Base-by-base conservation (phyloP, 1,139 yeast species). In the Yamadazyma jaroonii region DNA sequence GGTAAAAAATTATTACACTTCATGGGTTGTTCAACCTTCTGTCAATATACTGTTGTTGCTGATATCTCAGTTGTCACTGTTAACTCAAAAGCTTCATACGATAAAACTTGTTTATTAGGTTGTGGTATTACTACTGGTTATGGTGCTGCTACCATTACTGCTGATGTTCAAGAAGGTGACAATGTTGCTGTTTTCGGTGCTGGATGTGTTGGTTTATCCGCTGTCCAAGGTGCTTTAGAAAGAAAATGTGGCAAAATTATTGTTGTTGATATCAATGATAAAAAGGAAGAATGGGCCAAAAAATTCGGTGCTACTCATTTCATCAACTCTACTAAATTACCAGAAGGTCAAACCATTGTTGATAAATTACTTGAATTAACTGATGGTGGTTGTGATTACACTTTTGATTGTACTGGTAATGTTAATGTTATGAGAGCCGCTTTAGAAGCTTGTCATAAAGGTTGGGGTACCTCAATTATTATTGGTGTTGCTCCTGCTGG, bases 401-500 rank as follows among this genome's bases (percentile, higher is more conserved):
- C 97, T 28, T 92, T 92, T 59, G 98, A 94, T 70, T 90, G 97
- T 74, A 92, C 98, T 39, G 98, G 98, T 70, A 94, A 92, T 59
- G 92, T 84, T 44, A 65, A 78, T 33, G 98, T 92, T 38, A 92
- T 92, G 98, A 82, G 97, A 70, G 72, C 79, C 56, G 98, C 98
- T 14, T 76, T 92, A 51, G 97, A 92, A 72, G 88, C 96, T 26
- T 88, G 96, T 63, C 97, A 92, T 74, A 90, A 90, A 71, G 98
- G 98, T 48, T 94, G 98, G 97, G 98, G 98, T 64, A 80, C 83
- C 56, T 88, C 96, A 20, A 75, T 92, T 53, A 74, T 92, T 56
- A 92, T 92, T 59, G 98, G 98, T 60, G 98, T 94, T 52, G 98
- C 98, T 33, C 96, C 96, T 51, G 96, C 97, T 35, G 98, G 98